These are phyloP conservation scores for Alternaria triticina DNA, from an alignment of 2,329 filamentous ascomycete species.

Conservation along the genomic window DNA sequence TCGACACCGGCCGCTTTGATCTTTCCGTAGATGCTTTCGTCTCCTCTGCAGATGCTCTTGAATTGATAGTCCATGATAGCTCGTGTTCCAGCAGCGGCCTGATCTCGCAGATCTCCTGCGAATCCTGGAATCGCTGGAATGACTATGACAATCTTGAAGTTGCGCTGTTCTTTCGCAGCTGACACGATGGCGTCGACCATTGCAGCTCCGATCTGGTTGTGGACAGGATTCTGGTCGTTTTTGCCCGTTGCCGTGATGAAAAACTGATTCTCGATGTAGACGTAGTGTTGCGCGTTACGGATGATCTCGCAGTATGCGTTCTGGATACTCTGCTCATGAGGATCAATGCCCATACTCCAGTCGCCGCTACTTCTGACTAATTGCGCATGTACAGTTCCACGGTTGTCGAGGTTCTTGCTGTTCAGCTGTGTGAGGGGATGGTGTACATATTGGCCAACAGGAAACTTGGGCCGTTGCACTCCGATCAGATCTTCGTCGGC, in stretches of 20 bases:
- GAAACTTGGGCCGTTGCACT: conserved; percentile 87
- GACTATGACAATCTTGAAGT: conserved; percentile 88
- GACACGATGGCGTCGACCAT: conserved; percentile 90
- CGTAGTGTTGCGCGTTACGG: conserved; percentile 83
- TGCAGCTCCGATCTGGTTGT: conserved; percentile 84
- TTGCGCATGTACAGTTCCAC: conserved; percentile 81
- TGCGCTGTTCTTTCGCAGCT: conserved; percentile 80
- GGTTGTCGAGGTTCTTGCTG: conserved; percentile 63
- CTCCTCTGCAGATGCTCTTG: conserved; percentile 90
- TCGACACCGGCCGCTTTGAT: conserved; percentile 77
- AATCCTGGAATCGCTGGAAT: conserved; percentile 95
- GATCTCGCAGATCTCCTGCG: conserved; percentile 84
- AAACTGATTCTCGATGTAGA: conserved; percentile 99
- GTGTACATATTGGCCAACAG: conserved; percentile 83
- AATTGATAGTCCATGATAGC: conserved; percentile 99
- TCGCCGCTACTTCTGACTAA: conserved; percentile 88
- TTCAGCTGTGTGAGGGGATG: conserved; percentile 77
- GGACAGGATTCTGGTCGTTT: conserved; percentile 81
- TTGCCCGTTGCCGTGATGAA: conserved; percentile 82
- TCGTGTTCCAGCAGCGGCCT: conserved; percentile 79
- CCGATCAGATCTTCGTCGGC: conserved; percentile 84
- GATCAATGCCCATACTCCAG: conserved; percentile 89
- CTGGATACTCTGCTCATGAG: conserved; percentile 80
- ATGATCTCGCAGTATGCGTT: conserved; percentile 88
- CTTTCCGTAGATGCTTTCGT: conserved; percentile 86